Percentiles rank a stretch among this genome's conserved stretches.
Evolutionary conservation across 805 yeast species (phyloP).

Genomic region (Scheffersomyces coipomensis): DNA sequence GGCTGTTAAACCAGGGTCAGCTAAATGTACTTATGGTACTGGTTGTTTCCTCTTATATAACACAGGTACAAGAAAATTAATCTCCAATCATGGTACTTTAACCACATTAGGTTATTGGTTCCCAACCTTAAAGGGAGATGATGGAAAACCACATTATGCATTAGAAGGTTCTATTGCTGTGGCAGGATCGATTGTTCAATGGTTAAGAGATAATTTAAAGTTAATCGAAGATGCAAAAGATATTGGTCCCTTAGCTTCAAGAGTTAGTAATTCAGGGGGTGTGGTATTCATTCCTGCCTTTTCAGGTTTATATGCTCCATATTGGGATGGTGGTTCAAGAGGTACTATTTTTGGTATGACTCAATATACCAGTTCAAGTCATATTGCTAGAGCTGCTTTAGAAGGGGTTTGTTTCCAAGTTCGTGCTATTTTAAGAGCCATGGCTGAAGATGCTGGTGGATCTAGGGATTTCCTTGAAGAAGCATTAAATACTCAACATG

Average conservation of each 20-base stretch:
- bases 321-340: constrained; percentile 91
- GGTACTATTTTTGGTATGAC: constrained; percentile 94
- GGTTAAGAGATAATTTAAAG: constrained; percentile 89
- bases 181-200: constrained; percentile 91
- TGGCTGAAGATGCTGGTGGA: constrained; percentile 81
- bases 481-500: constrained; percentile 43
- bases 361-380: constrained; percentile 87
- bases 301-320: constrained; percentile 91
- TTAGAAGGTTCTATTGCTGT: constrained; percentile 95
- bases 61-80: constrained; percentile 72
- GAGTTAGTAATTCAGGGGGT: constrained; percentile 80
- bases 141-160: constrained; percentile 73
- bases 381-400: constrained; percentile 90
- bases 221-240: constrained; percentile 80
- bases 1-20: constrained; percentile 80
- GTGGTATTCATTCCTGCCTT: constrained; percentile 95
- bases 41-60: constrained; percentile 90
- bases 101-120: constrained; percentile 93
- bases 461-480: constrained; percentile 58
- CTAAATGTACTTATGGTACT: constrained; percentile 95
- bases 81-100: constrained; percentile 76
- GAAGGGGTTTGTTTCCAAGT: constrained; percentile 96
- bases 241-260: constrained; percentile 85
- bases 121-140: constrained; percentile 54
- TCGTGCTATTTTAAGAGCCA: constrained; percentile 83